These are phyloP conservation scores for Punica granatum DNA, from an alignment of 345 rosid genomes.

Conservation along the genomic window DNA sequence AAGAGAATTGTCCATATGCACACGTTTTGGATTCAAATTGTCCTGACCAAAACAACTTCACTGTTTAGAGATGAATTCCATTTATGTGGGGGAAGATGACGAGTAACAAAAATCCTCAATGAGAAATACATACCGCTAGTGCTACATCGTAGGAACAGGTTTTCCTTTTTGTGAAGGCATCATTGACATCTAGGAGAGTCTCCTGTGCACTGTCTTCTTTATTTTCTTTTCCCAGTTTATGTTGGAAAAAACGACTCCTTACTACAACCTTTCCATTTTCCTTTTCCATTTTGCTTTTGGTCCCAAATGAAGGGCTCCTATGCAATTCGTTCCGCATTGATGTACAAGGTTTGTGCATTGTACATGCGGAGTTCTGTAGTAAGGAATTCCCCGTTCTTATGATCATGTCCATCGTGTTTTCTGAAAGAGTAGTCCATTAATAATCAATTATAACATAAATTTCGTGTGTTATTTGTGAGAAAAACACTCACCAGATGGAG, in stretches of 20 bases:
- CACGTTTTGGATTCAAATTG: constrained; percentile 36
- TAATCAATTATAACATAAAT: neutral
- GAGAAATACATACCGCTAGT: constrained; percentile 36
- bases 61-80: neutral
- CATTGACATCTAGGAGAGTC: constrained; percentile 17
- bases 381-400: constrained; percentile 15
- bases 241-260: constrained; percentile 62
- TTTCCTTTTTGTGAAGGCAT: constrained; percentile 51
- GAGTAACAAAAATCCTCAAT: neutral
- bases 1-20: constrained; percentile 30
- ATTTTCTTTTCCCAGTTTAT: constrained; percentile 34
- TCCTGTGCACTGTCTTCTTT: constrained; percentile 27
- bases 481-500: constrained; percentile 27
- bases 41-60: constrained; percentile 37
- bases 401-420: constrained; percentile 14
- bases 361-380: constrained; percentile 16
- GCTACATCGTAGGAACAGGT: constrained; percentile 22
- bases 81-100: neutral
- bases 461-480: neutral
- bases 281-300: constrained; percentile 31
- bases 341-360: constrained; percentile 22
- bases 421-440: neutral
- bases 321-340: constrained; percentile 15
- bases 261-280: constrained; percentile 42
- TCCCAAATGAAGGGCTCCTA: constrained; percentile 18